Percentiles rank a stretch among this genome's conserved stretches.
Conservation (phyloP, 78 protist genomes). For the Planoprotostelium fungivorum region DNA sequence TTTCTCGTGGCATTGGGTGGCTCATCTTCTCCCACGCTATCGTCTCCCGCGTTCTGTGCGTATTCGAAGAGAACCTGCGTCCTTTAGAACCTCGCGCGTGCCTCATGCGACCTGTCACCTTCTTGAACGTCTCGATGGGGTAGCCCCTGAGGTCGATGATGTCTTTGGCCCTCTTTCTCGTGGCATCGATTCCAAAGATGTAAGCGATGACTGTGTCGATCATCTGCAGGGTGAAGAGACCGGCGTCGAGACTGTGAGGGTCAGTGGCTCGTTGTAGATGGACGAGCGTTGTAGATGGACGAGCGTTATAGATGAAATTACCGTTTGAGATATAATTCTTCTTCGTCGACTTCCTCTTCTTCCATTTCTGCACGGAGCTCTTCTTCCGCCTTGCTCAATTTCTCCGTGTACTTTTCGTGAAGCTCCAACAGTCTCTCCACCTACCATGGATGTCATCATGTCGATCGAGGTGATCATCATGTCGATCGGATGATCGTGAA, state of each 20-base stretch:
- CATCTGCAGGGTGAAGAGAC: conserved; percentile 44
- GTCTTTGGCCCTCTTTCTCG: neutral
- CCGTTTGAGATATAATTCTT: conserved; percentile 8
- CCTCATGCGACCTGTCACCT: neutral
- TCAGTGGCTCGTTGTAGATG: neutral
- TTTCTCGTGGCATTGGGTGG: neutral
- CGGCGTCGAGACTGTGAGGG: conserved; percentile 37
- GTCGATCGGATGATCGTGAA: too few relatives aligned
- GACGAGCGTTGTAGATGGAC: neutral
- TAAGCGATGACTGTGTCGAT: conserved; percentile 18
- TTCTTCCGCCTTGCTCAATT: conserved; percentile 3
- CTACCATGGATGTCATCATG: neutral
- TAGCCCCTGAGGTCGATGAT: neutral
- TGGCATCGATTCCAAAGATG: neutral
- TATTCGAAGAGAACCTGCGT: neutral
- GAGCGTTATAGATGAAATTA: too few relatives aligned
- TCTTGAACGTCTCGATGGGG: neutral
- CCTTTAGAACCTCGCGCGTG: neutral
- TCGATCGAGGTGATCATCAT: too few relatives aligned
- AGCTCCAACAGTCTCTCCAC: conserved; percentile 33
- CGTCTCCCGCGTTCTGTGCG: neutral
- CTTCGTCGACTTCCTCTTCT: conserved; percentile 37
- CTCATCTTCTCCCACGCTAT: neutral
- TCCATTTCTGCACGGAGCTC: conserved; percentile 11
- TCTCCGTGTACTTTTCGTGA: conserved; percentile 24